These are phyloP conservation scores for Kickxella alabastrina DNA, from an alignment of 192 early-diverging fungal species.

Conservation along the genomic window DNA sequence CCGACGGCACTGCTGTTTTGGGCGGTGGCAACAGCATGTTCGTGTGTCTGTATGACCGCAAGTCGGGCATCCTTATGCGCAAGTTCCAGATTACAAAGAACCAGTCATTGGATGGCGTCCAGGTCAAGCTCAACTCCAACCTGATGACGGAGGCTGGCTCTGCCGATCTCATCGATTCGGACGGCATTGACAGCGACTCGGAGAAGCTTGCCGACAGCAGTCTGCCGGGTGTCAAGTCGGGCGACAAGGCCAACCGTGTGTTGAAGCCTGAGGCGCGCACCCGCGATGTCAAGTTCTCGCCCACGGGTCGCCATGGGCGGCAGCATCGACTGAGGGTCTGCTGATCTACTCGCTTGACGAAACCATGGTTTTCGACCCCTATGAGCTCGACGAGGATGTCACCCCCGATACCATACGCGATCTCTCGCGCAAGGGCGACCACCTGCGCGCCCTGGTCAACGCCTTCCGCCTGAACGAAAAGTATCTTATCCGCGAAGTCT, in stretches of 20 bases:
- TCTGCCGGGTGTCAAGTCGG: slow-evolving; percentile 83
- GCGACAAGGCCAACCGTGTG: slow-evolving; percentile 77
- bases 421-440: slow-evolving; percentile 72
- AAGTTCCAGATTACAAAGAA: slow-evolving; percentile 92
- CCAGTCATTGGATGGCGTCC: slow-evolving; percentile 88
- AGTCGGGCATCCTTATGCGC: slow-evolving; percentile 68
- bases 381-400: slow-evolving; percentile 95
- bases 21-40: slow-evolving; percentile 94
- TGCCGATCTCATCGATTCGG: slow-evolving; percentile 75
- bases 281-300: slow-evolving; percentile 84
- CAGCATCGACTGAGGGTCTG: slow-evolving; percentile 93
- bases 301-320: slow-evolving; percentile 94
- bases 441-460: slow-evolving; percentile 85
- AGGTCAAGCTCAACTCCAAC: slow-evolving; percentile 81
- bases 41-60: slow-evolving; percentile 92
- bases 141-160: slow-evolving; percentile 95
- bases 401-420: slow-evolving; percentile 82
- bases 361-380: slow-evolving; percentile 90
- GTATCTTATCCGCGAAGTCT: slow-evolving; percentile 70
- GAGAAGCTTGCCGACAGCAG: slow-evolving; percentile 72
- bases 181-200: slow-evolving; percentile 73
- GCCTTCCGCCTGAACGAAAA: slow-evolving; percentile 90
- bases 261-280: slow-evolving; percentile 79
- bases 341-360: slow-evolving; percentile 96
- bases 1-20: slow-evolving; percentile 88